Evolutionary conservation across 1,284 basidiomycete species (phyloP), one percentile per base, ranked within the genome.

Genomic region (Blastosporella zonata): DNA sequence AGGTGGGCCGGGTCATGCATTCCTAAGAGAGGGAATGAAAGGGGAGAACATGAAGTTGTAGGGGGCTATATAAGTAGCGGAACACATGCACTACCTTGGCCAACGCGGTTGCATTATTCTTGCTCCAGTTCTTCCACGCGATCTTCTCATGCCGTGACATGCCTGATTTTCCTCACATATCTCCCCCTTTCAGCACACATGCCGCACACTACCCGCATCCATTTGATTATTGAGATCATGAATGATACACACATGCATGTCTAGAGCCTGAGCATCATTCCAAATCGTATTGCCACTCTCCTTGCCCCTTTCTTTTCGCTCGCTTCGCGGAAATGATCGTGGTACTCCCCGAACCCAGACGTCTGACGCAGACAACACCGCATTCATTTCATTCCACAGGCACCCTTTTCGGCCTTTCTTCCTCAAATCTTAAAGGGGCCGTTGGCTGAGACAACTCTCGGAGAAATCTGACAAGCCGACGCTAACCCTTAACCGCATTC

Each of bases 1-100:
- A 69, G 59, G 50, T 74, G 70, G 60, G 73, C 71, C 57, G 75
- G 68, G 68, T 76, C 69, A 66, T 79, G 77, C 77, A 80, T 80
- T 65, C 31, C 62, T 65, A 59, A 51, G 54, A 50, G 59, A 53
- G 49, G 56, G 52, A 55, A 56, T 50, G 57, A 56, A 58, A 53
- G 51, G 52, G 50, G 55, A 59, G 55, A 63, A 64, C 6, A 17
- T 34, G 61, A 59, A 52, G 58, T 61, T 55, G 59, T 56, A 17
- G 5, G 25, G 52, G 61, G 58, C 58, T 71, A 70, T 72, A 71
- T 72, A 71, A 66, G 62, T 62, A 61, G 60, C 59, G 50, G 66
- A 68, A 72, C 68, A 69, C 68, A 72, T 73, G 71, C 58, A 56
- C 56, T 54, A 9, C 54, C 33, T 41, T 25, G 45, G 39, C 48